Percentiles rank a stretch among this genome's conserved stretches.
These are phyloP conservation scores for Singerocomus inundabilis DNA, from an alignment of 1,284 basidiomycete species.

Conservation along the genomic window DNA sequence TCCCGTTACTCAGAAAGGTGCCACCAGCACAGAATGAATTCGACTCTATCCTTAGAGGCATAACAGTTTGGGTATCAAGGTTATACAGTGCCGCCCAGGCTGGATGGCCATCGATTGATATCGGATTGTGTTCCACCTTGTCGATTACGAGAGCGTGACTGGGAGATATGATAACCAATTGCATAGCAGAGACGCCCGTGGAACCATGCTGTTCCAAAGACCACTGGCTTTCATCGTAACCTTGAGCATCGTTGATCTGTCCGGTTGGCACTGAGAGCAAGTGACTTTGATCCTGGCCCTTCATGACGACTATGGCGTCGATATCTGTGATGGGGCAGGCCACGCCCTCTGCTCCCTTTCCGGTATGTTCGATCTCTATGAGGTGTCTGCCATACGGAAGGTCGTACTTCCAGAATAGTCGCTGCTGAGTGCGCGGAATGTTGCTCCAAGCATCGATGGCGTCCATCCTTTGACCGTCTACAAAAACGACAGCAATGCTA, in stretches of 20 bases:
- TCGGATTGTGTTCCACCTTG: slow-evolving; percentile 83
- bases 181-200: slow-evolving; percentile 84
- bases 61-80: slow-evolving; percentile 59
- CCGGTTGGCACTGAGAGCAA: not conserved
- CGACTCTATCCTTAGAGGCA: slow-evolving; percentile 63
- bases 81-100: slow-evolving; percentile 80
- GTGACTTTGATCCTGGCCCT: slow-evolving; percentile 26
- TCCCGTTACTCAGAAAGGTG: slow-evolving; percentile 71
- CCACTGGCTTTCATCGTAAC: slow-evolving; percentile 37
- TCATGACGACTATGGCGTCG: slow-evolving; percentile 67
- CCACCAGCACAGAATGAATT: slow-evolving; percentile 92
- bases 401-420: slow-evolving; percentile 60
- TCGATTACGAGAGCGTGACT: slow-evolving; percentile 75
- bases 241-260: not conserved
- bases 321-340: slow-evolving; percentile 46
- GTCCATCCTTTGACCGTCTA: slow-evolving; percentile 52
- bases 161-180: slow-evolving; percentile 66
- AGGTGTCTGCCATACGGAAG: slow-evolving; percentile 54
- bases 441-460: slow-evolving; percentile 49
- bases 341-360: slow-evolving; percentile 38
- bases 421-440: slow-evolving; percentile 50
- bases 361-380: slow-evolving; percentile 61
- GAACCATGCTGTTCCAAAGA: slow-evolving; percentile 55
- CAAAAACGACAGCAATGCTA: slow-evolving; percentile 53
- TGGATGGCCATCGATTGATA: slow-evolving; percentile 67